Percentiles rank a stretch among this genome's conserved stretches.
Conservation (phyloP, 2,329 filamentous ascomycete species). For the Hypoxylon sp. region DNA sequence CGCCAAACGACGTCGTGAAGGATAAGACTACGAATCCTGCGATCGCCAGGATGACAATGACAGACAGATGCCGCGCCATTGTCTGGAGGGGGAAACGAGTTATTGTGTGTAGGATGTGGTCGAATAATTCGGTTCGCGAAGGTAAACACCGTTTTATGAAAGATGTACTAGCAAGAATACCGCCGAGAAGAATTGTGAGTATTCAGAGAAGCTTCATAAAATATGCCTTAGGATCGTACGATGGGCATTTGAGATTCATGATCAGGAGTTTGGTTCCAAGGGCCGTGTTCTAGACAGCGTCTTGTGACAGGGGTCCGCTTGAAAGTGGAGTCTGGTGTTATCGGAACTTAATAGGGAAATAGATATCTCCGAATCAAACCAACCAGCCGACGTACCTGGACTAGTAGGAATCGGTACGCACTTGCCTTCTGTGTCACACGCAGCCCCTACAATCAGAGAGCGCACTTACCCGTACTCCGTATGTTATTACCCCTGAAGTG, state of each 20-base stretch:
- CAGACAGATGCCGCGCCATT: slow-evolving; percentile 70
- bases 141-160: not conserved
- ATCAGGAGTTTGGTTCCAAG: slow-evolving; percentile 35
- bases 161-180: not conserved
- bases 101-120: not conserved
- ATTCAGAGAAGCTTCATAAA: slow-evolving; percentile 12
- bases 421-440: not conserved
- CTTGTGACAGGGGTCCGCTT: slow-evolving; percentile 7
- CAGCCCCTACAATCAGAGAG: not conserved
- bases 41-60: slow-evolving; percentile 68
- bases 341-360: slow-evolving; percentile 8
- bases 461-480: no score
- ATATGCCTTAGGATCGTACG: slow-evolving; percentile 25
- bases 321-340: not conserved
- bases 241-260: slow-evolving; percentile 22
- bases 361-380: not conserved
- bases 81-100: slow-evolving; percentile 5
- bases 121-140: slow-evolving; percentile 3
- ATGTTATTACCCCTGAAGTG: slow-evolving; percentile 3
- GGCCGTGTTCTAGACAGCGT: slow-evolving; percentile 15
- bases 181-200: slow-evolving; percentile 1
- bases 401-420: slow-evolving; percentile 6
- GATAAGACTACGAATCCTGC: slow-evolving; percentile 70
- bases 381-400: no score
- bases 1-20: slow-evolving; percentile 69